Conservation (phyloP, 164 flowering plant species). For the Annona cherimola region DNA sequence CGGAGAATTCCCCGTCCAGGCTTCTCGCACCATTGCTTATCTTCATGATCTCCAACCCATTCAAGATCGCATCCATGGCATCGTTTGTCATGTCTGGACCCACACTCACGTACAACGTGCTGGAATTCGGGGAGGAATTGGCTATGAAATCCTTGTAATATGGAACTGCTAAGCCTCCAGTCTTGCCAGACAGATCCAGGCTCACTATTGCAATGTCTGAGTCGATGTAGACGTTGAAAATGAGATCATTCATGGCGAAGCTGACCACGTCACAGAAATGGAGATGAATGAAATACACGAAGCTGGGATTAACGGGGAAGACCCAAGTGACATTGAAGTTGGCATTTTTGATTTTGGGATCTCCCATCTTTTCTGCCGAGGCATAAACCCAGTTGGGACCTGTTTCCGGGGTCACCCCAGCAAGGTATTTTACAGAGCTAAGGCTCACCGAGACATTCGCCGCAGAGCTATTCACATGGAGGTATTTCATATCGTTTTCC, state of each 20-base stretch:
- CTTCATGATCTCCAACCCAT: slow-evolving; percentile 88
- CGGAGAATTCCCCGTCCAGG: slow-evolving; percentile 39
- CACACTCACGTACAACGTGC: slow-evolving; percentile 57
- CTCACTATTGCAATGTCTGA: slow-evolving; percentile 39
- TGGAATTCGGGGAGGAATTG: slow-evolving; percentile 37
- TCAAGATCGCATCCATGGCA: slow-evolving; percentile 52
- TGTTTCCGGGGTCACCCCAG: slow-evolving; percentile 40
- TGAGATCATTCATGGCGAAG: slow-evolving; percentile 42
- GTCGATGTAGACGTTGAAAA: slow-evolving; percentile 57
- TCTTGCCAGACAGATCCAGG: slow-evolving; percentile 54
- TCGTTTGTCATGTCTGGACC: slow-evolving; percentile 68
- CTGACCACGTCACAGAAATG: slow-evolving; percentile 90
- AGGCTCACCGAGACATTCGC: slow-evolving; percentile 18
- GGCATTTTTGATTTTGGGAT: slow-evolving; percentile 39
- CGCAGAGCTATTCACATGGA: slow-evolving; percentile 25
- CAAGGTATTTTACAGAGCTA: slow-evolving; percentile 25
- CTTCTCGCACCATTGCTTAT: slow-evolving; percentile 77
- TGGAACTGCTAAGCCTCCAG: slow-evolving; percentile 45
- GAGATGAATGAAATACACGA: slow-evolving; percentile 57
- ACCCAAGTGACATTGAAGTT: slow-evolving; percentile 94
- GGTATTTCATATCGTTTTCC: slow-evolving; percentile 27
- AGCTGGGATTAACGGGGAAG: slow-evolving; percentile 58
- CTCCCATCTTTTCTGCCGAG: slow-evolving; percentile 69
- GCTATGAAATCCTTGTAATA: slow-evolving; percentile 64
- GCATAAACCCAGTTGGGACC: slow-evolving; percentile 90